Conservation (phyloP, 441 rosid species). For the Pelargonium citronellum region DNA sequence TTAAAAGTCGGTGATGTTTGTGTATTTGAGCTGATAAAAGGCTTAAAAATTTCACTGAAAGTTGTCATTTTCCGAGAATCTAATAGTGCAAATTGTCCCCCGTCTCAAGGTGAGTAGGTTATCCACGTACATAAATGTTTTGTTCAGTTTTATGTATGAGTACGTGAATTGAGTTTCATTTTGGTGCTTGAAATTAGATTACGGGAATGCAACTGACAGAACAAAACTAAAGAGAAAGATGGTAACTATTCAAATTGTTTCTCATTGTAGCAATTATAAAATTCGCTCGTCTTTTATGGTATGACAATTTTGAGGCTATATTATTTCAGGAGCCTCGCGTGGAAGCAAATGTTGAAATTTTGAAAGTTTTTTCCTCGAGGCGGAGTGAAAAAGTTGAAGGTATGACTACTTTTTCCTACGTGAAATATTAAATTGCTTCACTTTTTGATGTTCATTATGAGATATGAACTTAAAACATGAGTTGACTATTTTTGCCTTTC, state of each 20-base stretch:
- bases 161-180: not conserved
- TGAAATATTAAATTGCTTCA: too few species aligned
- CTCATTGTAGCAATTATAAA: not conserved
- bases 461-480: too few species aligned
- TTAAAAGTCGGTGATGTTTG: not conserved
- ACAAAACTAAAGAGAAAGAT: not conserved
- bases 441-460: too few species aligned
- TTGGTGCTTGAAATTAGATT: not conserved
- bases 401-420: not conserved
- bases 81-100: not conserved
- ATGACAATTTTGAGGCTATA: not conserved
- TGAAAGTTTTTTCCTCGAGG: not conserved
- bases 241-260: not conserved
- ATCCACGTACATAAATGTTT: not conserved
- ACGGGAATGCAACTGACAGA: not conserved
- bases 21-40: not conserved
- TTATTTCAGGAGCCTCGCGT: not conserved
- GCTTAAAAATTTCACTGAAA: not conserved
- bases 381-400: not conserved
- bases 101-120: slow-evolving; percentile 1
- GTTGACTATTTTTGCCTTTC: too few species aligned
- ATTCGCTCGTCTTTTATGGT: not conserved
- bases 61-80: not conserved
- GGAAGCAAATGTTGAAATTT: not conserved
- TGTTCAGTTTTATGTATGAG: not conserved